These are phyloP conservation scores for Exophiala spinifera DNA, from an alignment of 2,329 filamentous ascomycete species.

Conservation along the genomic window DNA sequence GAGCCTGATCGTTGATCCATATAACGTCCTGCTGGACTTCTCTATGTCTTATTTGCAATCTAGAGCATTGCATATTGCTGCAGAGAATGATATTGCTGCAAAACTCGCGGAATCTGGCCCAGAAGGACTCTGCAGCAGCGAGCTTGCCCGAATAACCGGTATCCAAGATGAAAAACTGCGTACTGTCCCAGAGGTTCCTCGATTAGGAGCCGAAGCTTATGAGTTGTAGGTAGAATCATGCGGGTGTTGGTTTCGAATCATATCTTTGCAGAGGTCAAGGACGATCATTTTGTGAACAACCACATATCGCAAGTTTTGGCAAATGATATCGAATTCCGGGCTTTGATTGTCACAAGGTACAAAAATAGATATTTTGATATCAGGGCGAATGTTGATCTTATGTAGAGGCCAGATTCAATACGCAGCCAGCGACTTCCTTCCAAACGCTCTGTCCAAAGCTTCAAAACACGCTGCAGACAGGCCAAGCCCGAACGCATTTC, in stretches of 20 bases:
- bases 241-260: conserved; percentile 6
- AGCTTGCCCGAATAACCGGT: background rate
- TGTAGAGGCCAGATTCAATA: conserved; percentile 9
- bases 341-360: conserved; percentile 8
- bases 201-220: background rate
- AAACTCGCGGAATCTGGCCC: background rate
- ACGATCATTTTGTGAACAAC: conserved; percentile 7
- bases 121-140: background rate
- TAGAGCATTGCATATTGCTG: conserved; percentile 7
- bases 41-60: conserved; percentile 4
- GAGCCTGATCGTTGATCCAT: conserved; percentile 7
- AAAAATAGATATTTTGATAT: background rate
- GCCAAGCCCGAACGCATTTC: conserved; percentile 4
- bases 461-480: background rate
- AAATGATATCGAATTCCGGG: conserved; percentile 1
- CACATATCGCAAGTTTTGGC: conserved; percentile 5
- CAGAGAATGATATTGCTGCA: conserved; percentile 6
- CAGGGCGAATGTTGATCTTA: background rate
- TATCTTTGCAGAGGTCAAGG: conserved; percentile 5
- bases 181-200: background rate
- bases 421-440: conserved; percentile 9
- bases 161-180: background rate
- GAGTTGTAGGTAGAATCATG: conserved; percentile 7
- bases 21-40: conserved; percentile 2
- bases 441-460: background rate